phyloP scores from a whole-genome alignment of 176 grass and related monocot genomes.

The Musa itinerans region DNA sequence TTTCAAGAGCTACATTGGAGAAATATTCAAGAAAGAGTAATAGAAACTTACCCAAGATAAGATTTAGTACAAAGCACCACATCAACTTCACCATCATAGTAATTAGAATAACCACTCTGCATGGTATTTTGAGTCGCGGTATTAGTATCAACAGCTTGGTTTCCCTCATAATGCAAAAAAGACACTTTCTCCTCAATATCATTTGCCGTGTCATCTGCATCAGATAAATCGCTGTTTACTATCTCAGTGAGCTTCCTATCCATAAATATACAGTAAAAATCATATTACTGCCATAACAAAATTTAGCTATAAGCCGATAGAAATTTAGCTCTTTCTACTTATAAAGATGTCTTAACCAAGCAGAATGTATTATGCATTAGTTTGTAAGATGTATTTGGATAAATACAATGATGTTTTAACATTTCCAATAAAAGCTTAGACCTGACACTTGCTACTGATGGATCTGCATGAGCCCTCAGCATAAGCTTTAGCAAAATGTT shows the following conservation, averaged over 20 bases:
- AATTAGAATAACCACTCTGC: background rate
- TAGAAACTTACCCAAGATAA: background rate
- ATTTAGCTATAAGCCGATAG: background rate
- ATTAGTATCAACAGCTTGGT: conserved; percentile 14
- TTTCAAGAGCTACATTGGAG: background rate
- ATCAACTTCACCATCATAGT: background rate
- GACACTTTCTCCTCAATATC: conserved; percentile 17
- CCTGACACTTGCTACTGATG: background rate
- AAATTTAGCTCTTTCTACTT: background rate
- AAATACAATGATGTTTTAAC: background rate
- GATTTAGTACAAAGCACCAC: background rate
- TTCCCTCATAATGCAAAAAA: conserved; percentile 25
- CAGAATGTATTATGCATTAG: too few species aligned
- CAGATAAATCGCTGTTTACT: conserved; percentile 19
- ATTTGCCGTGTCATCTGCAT: conserved; percentile 8
- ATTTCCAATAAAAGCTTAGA: background rate
- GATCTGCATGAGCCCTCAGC: background rate
- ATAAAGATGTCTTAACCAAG: background rate
- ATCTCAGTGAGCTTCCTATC: conserved; percentile 29
- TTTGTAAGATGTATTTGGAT: too few species aligned
- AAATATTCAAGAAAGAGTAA: background rate
- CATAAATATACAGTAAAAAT: conserved; percentile 40
- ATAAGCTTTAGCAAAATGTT: too few species aligned
- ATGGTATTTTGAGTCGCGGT: background rate
- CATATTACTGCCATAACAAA: conserved; percentile 5